Percentiles rank a stretch among this genome's conserved stretches.
phyloP scores from a whole-genome alignment of 176 grass and related monocot genomes.

The Rhynchospora pubera region DNA sequence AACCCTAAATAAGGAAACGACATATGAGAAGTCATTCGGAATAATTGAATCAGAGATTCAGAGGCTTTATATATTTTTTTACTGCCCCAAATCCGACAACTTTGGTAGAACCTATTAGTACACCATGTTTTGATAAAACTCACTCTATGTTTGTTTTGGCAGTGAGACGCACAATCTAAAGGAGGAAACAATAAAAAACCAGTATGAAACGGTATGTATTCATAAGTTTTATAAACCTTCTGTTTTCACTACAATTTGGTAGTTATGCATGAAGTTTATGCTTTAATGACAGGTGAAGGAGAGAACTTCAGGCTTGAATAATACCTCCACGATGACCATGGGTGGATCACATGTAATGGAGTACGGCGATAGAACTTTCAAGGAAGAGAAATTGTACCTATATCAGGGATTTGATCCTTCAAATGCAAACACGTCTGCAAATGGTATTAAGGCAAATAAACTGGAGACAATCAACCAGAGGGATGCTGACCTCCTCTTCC shows the following conservation, averaged over 20 bases:
- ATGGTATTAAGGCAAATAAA: constrained; percentile 29
- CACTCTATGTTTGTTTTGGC: constrained; percentile 14
- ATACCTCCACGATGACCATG: not conserved
- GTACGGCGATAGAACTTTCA: constrained; percentile 86
- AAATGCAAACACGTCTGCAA: constrained; percentile 47
- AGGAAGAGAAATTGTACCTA: constrained; percentile 65
- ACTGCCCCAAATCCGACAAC: not conserved
- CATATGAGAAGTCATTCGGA: not conserved
- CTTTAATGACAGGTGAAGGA: constrained; percentile 51
- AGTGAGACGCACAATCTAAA: constrained; percentile 77
- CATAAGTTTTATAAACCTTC: constrained; percentile 1
- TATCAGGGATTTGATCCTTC: constrained; percentile 88
- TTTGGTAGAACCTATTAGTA: not conserved
- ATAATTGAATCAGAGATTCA: not conserved
- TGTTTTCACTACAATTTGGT: not conserved
- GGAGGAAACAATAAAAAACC: constrained; percentile 66
- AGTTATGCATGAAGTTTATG: not conserved
- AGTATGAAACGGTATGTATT: constrained; percentile 64
- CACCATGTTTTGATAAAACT: not conserved
- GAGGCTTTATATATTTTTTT: not conserved
- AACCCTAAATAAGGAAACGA: not conserved
- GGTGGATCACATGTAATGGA: constrained; percentile 90
- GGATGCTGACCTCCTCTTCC: constrained; percentile 81
- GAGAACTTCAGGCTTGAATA: constrained; percentile 55
- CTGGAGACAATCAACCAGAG: constrained; percentile 64